These are phyloP conservation scores for Ensete glaucum DNA, from an alignment of 176 grass and related monocot species.

Conservation along the genomic window DNA sequence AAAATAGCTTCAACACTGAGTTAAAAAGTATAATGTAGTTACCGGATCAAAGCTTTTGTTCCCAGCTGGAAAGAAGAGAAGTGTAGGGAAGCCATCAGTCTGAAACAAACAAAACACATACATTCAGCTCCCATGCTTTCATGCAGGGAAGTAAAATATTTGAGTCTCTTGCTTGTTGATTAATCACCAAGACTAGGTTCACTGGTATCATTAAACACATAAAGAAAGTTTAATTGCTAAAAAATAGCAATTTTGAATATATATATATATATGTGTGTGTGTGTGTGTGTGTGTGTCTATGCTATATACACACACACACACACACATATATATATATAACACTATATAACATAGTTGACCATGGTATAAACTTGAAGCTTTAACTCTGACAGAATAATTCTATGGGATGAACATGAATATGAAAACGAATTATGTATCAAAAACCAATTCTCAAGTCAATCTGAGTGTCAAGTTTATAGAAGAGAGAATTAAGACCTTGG, in stretches of 20 bases:
- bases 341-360: neutral
- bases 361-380: neutral
- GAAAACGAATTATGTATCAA: neutral
- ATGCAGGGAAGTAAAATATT: neutral
- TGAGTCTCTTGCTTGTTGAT: neutral
- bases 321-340: too few species aligned
- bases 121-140: slow-evolving; percentile 10
- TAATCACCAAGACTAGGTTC: neutral
- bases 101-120: slow-evolving; percentile 35
- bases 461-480: neutral
- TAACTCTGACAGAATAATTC: neutral
- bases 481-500: slow-evolving; percentile 42
- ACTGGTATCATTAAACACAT: neutral
- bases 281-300: too few species aligned
- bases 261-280: too few species aligned
- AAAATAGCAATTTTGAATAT: slow-evolving; percentile 5
- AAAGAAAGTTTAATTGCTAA: neutral
- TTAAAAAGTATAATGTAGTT: slow-evolving; percentile 19
- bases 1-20: neutral
- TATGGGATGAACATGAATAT: neutral
- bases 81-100: slow-evolving; percentile 81
- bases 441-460: neutral
- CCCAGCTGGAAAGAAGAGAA: slow-evolving; percentile 89
- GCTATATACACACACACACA: too few species aligned
- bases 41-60: slow-evolving; percentile 96